phyloP scores from a whole-genome alignment of 345 rosid species.

The Syzygium jambos region DNA sequence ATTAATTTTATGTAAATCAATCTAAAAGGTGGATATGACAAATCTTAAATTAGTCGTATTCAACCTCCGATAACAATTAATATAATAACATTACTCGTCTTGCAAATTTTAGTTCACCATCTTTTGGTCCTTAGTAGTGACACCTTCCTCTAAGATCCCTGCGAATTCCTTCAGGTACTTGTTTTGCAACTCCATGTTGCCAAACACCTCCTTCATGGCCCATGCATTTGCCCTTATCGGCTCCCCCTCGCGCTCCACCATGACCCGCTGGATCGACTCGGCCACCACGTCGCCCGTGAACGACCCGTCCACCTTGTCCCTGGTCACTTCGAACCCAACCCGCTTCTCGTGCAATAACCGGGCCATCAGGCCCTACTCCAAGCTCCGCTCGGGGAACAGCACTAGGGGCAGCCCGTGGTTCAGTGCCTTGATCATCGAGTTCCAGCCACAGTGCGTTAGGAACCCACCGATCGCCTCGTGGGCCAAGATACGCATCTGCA shows the following conservation, averaged over 20 bases:
- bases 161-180: neutral
- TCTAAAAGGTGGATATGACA: neutral
- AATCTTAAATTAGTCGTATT: neutral
- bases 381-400: neutral
- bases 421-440: slow-evolving; percentile 9
- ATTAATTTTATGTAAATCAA: too few species aligned
- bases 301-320: slow-evolving; percentile 6
- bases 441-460: slow-evolving; percentile 13
- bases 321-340: slow-evolving; percentile 9
- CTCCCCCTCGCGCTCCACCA: slow-evolving; percentile 5
- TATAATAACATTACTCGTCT: neutral
- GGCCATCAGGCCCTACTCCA: slow-evolving; percentile 7
- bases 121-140: neutral
- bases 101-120: neutral
- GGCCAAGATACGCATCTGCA: slow-evolving; percentile 1
- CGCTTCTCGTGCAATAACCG: neutral
- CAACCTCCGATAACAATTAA: too few species aligned
- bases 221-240: neutral
- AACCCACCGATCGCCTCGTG: slow-evolving; percentile 10
- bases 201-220: slow-evolving; percentile 7
- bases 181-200: neutral
- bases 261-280: slow-evolving; percentile 2
- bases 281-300: slow-evolving; percentile 5
- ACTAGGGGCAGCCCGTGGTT: neutral
- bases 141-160: neutral